A percentile compares a stretch with the other conserved stretches of the same genome.
These are phyloP conservation scores for Gaeumannomyces tritici DNA, from an alignment of 2,329 filamentous ascomycete genomes.

Conservation along the genomic window DNA sequence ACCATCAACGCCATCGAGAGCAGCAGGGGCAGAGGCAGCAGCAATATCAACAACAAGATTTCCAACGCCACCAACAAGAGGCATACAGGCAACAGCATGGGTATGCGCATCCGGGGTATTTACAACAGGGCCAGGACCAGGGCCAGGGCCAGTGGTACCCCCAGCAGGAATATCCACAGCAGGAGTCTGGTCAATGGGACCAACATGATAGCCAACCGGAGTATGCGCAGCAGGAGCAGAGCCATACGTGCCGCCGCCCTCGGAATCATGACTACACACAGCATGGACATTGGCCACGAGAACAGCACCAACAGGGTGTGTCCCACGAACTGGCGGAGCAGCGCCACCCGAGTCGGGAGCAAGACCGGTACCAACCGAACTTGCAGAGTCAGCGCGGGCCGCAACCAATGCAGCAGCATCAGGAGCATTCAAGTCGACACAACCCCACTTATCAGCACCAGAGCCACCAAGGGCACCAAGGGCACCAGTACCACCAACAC, in stretches of 20 bases:
- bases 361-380: not conserved
- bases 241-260: too few relatives aligned
- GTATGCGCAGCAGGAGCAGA: not conserved
- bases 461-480: not conserved
- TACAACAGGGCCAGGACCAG: not conserved
- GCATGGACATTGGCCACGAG: not conserved
- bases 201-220: not conserved
- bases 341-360: not conserved
- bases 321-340: not conserved
- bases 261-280: not conserved
- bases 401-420: not conserved
- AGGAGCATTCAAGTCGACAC: not conserved
- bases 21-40: slow-evolving; percentile 1
- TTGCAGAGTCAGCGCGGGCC: not conserved
- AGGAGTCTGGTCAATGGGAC: not conserved
- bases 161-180: not conserved
- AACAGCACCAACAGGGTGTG: not conserved
- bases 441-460: not conserved
- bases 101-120: not conserved
- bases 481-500: not conserved
- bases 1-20: not conserved
- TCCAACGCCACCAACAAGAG: not conserved
- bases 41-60: not conserved
- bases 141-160: not conserved
- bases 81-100: not conserved